Conservation (phyloP, 352 stramenopile genomes). For the Phytophthora foliorum region DNA sequence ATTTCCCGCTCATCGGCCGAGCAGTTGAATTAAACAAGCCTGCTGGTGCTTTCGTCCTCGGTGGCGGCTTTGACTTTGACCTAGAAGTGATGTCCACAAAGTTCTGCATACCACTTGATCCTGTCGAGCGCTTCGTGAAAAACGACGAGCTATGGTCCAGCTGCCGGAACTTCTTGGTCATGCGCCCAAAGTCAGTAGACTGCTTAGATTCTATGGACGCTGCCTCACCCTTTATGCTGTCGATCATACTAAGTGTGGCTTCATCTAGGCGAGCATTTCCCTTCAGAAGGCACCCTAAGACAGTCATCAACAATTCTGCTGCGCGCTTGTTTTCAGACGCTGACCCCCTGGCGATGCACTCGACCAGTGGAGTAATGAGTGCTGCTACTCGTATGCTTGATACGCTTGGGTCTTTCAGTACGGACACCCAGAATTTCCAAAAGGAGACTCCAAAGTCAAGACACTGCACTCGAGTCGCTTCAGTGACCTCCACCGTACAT, state of each 20-base stretch:
- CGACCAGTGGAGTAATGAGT: constrained; percentile 62
- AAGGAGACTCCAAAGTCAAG: constrained; percentile 81
- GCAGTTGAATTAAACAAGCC: constrained; percentile 26
- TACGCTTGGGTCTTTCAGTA: constrained; percentile 58
- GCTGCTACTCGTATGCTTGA: constrained; percentile 65
- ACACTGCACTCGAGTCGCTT: constrained; percentile 66
- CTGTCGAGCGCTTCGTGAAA: constrained; percentile 54
- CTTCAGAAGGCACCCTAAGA: constrained; percentile 64
- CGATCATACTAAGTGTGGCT: constrained; percentile 50
- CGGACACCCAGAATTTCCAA: constrained; percentile 74
- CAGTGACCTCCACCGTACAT: constrained; percentile 42
- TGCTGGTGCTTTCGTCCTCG: constrained; percentile 15
- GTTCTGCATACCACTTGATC: constrained; percentile 13
- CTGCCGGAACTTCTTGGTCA: constrained; percentile 76
- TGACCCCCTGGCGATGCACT: constrained; percentile 59
- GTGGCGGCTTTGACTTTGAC: constrained; percentile 37
- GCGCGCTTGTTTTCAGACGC: constrained; percentile 70
- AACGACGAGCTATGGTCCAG: constrained; percentile 61
- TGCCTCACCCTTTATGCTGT: constrained; percentile 60
- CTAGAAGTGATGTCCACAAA: constrained; percentile 34
- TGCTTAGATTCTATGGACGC: constrained; percentile 68
- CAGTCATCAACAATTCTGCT: constrained; percentile 73
- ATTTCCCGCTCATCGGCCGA: constrained; percentile 70
- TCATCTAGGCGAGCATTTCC: constrained; percentile 64
- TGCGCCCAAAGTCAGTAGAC: constrained; percentile 72